Evolutionary conservation across 1,284 basidiomycete genomes (phyloP).

Genomic region (Cutaneotrichosporon sp.): DNA sequence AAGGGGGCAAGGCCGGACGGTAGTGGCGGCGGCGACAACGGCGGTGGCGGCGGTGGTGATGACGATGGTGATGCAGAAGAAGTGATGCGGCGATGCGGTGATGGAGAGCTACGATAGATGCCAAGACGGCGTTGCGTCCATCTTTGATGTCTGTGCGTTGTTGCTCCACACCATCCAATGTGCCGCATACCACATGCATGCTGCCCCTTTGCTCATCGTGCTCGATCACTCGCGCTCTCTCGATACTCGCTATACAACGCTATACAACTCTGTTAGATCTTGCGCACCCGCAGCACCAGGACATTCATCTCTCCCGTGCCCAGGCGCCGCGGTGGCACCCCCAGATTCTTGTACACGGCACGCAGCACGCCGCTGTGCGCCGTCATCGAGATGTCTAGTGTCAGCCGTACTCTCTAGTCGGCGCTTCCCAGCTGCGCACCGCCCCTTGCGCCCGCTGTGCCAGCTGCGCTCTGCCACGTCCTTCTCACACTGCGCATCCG

Average conservation of each 20-base stretch:
- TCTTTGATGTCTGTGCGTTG: not conserved
- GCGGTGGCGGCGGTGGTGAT: not conserved
- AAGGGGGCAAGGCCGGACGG: not conserved
- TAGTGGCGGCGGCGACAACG: not conserved
- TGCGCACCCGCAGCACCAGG: slow-evolving; percentile 33
- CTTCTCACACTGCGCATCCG: too few species aligned
- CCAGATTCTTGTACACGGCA: slow-evolving; percentile 35
- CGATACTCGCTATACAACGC: too few species aligned
- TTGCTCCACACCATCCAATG: too few species aligned
- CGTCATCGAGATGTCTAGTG: slow-evolving; percentile 29
- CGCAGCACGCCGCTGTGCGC: slow-evolving; percentile 37
- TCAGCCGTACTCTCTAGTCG: not conserved
- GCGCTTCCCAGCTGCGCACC: not conserved
- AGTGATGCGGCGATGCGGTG: not conserved
- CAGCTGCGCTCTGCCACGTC: too few species aligned
- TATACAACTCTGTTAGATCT: not conserved
- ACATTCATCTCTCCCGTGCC: slow-evolving; percentile 43
- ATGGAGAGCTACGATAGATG: not conserved
- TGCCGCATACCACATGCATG: not conserved
- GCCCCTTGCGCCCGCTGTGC: too few species aligned
- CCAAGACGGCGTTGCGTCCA: not conserved
- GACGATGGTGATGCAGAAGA: not conserved
- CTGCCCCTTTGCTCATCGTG: too few species aligned
- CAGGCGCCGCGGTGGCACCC: slow-evolving; percentile 27
- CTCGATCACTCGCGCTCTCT: too few species aligned